Evolutionary conservation across 257 asterid genomes (phyloP), one percentile per base, ranked within the genome.

Genomic region (Plantago major): DNA sequence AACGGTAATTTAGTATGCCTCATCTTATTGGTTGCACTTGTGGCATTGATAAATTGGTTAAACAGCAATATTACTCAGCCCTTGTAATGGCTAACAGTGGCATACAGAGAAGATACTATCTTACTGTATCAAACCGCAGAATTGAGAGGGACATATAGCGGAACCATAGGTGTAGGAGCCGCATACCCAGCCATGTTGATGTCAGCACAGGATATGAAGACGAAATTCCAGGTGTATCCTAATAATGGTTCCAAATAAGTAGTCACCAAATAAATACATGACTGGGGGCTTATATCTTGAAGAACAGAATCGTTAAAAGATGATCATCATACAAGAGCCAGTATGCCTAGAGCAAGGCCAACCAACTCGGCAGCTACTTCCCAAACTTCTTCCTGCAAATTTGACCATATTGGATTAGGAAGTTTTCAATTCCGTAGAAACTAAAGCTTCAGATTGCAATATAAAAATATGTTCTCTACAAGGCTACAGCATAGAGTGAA

Each of bases 381-480:
- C 99, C 99, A 92, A 40, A 89, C 99, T 85, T 92, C 96, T 71
- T 92, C 99, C 99, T 92, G 86, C 65, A 57, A 71, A 67, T 65
- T 58, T 45, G 47, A 65, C 61, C 44, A 67, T 26, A 64, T 52
- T 48, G 44, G 22, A 22, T 49, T 46, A 57, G n/a, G 30, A 46
- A 55, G 46, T 65, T 60, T 54, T 26, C 11, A 66, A 49, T 30
- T 14, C 16, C 42, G 64, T 6, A 22, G 53, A 28, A 37, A 48
- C 30, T 47, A 18, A 42, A 58, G 16, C 62, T 45, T 22, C 50
- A 46, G 56, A 43, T 47, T 44, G 47, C 59, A 48, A 11, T n/a
- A 62, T 17, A 60, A n/a, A 49, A 48, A 45, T 16, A 12, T 12
- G 45, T 22, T 63, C 37, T 43, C 37, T 60, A 33, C 40, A 33